Conservation (phyloP, 106 monocot genomes). For the Chionographis japonica region DNA sequence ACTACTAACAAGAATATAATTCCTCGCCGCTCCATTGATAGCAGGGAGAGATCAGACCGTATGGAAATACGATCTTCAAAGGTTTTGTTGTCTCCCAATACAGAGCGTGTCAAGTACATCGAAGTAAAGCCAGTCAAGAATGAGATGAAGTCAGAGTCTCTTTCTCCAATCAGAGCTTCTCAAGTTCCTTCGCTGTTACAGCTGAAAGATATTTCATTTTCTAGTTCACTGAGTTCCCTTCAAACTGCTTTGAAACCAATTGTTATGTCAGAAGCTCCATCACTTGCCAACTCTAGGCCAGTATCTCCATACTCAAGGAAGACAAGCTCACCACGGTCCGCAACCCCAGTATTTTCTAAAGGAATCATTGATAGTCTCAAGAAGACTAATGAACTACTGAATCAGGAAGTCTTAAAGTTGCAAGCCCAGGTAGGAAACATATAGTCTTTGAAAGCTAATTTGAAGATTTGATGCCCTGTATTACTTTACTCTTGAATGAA, state of each 20-base stretch:
- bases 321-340: slow-evolving; percentile 22
- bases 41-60: slow-evolving; percentile 32
- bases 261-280: slow-evolving; percentile 16
- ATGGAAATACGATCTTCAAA: slow-evolving; percentile 48
- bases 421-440: slow-evolving; percentile 37
- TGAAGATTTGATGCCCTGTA: background rate
- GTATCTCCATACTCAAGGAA: slow-evolving; percentile 38
- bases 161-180: slow-evolving; percentile 10
- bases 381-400: slow-evolving; percentile 46
- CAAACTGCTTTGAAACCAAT: slow-evolving; percentile 43
- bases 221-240: slow-evolving; percentile 36
- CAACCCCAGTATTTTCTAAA: slow-evolving; percentile 33
- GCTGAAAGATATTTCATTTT: slow-evolving; percentile 51
- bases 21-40: slow-evolving; percentile 45
- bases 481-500: background rate
- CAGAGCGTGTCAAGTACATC: slow-evolving; percentile 18
- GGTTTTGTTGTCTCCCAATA: slow-evolving; percentile 29
- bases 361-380: slow-evolving; percentile 39
- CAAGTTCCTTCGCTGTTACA: slow-evolving; percentile 39
- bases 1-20: slow-evolving; percentile 37
- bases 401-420: slow-evolving; percentile 48
- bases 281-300: slow-evolving; percentile 10
- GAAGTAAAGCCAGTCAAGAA: slow-evolving; percentile 35
- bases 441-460: background rate
- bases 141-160: slow-evolving; percentile 23